Evolutionary conservation across 2,329 filamentous ascomycete species (phyloP).

Genomic region (Massarina eburnea): DNA sequence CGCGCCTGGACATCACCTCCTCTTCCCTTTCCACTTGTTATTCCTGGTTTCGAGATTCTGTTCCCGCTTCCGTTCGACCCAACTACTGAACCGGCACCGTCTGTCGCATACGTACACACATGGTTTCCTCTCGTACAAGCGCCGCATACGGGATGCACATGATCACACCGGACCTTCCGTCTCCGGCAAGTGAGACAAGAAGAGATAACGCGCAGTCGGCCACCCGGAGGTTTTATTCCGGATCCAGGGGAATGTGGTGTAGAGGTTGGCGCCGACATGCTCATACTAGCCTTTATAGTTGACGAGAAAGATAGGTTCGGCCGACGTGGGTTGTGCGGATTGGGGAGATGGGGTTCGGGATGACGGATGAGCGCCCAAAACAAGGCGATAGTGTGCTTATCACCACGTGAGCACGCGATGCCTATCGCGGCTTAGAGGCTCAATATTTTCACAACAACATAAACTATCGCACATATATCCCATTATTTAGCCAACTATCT

Average conservation of each 20-base stretch:
- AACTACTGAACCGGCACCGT: constrained; percentile 18
- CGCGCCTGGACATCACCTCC: constrained; percentile 38
- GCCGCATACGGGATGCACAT: constrained; percentile 41
- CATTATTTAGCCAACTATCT: too few species aligned
- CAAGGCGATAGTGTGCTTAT: background rate
- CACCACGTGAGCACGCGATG: background rate
- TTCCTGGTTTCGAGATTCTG: constrained; percentile 30
- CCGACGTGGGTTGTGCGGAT: background rate
- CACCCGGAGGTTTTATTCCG: constrained; percentile 27
- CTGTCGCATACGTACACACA: constrained; percentile 39
- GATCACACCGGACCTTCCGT: constrained; percentile 43
- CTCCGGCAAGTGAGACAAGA: constrained; percentile 43
- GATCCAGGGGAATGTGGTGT: constrained; percentile 27
- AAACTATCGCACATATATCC: background rate
- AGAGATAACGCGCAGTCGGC: constrained; percentile 41
- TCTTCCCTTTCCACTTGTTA: constrained; percentile 22
- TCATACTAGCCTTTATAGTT: background rate
- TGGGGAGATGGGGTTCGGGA: background rate
- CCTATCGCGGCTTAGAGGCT: background rate
- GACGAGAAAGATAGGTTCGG: background rate
- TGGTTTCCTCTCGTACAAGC: constrained; percentile 42
- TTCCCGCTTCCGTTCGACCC: constrained; percentile 11
- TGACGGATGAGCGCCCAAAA: background rate
- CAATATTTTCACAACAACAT: too few species aligned
- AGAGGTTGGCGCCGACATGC: constrained; percentile 14